phyloP scores from a whole-genome alignment of 306 rosid species.

The Rosa chinensis region DNA sequence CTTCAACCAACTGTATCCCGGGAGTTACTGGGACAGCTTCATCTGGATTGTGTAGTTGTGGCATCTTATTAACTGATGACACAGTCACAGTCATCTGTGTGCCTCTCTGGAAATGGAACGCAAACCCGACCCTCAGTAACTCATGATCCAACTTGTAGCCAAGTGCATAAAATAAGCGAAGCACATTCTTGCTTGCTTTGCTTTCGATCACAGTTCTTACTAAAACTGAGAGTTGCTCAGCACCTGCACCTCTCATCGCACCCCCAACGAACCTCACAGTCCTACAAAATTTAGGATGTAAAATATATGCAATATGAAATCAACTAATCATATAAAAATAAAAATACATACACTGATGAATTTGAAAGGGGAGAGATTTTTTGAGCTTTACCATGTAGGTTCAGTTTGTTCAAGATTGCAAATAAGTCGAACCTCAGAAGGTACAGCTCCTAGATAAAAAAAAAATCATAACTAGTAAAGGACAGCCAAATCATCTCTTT shows the following conservation, averaged over 20 bases:
- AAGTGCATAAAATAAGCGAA: constrained; percentile 72
- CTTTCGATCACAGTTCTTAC: constrained; percentile 87
- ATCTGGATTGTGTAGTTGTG: constrained; percentile 81
- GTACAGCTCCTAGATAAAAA: constrained; percentile 49
- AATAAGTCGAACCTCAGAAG: constrained; percentile 81
- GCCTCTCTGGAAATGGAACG: constrained; percentile 73
- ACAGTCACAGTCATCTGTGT: constrained; percentile 74
- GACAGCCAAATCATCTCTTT: background rate
- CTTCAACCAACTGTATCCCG: constrained; percentile 93
- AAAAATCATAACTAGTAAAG: constrained; percentile 1
- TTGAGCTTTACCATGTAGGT: constrained; percentile 62
- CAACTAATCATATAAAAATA: background rate
- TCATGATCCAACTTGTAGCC: constrained; percentile 96
- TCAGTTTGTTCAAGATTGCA: constrained; percentile 90
- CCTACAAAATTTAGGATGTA: constrained; percentile 40
- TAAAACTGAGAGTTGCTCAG: constrained; percentile 87
- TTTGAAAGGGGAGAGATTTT: constrained; percentile 11
- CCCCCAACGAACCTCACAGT: constrained; percentile 87
- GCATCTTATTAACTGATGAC: constrained; percentile 86
- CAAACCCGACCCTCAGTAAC: constrained; percentile 76
- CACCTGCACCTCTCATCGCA: constrained; percentile 97
- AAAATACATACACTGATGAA: background rate
- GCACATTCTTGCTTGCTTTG: constrained; percentile 84
- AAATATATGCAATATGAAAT: background rate
- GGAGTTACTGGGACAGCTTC: constrained; percentile 90